phyloP scores from a whole-genome alignment of 257 asterid genomes.

The Paulownia fortunei region DNA sequence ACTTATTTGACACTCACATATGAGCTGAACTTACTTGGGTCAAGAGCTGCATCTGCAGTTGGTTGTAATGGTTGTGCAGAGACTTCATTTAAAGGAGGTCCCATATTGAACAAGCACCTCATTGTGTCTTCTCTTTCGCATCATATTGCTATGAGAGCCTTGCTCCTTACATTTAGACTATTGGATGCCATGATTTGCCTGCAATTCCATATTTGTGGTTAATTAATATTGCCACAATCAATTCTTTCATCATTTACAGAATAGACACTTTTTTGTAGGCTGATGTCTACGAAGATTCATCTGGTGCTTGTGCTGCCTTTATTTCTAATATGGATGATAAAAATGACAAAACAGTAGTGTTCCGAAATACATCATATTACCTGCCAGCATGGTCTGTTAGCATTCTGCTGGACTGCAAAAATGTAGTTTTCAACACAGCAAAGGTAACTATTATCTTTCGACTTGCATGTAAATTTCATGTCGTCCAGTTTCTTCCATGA shows the following conservation, averaged over 20 bases:
- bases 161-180: not conserved
- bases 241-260: slow-evolving; percentile 32
- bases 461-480: slow-evolving; percentile 13
- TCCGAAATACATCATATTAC: slow-evolving; percentile 64
- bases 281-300: slow-evolving; percentile 75
- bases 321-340: slow-evolving; percentile 80
- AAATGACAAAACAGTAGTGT: slow-evolving; percentile 61
- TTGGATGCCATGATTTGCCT: not conserved
- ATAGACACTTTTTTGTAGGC: slow-evolving; percentile 50
- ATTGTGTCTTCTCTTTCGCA: not conserved
- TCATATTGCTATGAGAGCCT: not conserved
- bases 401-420: slow-evolving; percentile 88
- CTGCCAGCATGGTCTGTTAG: slow-evolving; percentile 97
- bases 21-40: not conserved
- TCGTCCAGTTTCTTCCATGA: slow-evolving; percentile 23
- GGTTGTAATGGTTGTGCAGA: not conserved
- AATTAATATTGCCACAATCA: slow-evolving; percentile 10
- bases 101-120: not conserved
- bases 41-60: not conserved
- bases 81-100: slow-evolving; percentile 1
- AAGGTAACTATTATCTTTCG: slow-evolving; percentile 56
- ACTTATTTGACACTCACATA: not conserved
- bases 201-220: not conserved
- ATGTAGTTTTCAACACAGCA: slow-evolving; percentile 86
- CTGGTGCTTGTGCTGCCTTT: slow-evolving; percentile 82